Percentiles rank a stretch among this genome's conserved stretches.
Evolutionary conservation across 2,329 filamentous ascomycete species (phyloP).

Genomic region (Aspergillus floridensis): DNA sequence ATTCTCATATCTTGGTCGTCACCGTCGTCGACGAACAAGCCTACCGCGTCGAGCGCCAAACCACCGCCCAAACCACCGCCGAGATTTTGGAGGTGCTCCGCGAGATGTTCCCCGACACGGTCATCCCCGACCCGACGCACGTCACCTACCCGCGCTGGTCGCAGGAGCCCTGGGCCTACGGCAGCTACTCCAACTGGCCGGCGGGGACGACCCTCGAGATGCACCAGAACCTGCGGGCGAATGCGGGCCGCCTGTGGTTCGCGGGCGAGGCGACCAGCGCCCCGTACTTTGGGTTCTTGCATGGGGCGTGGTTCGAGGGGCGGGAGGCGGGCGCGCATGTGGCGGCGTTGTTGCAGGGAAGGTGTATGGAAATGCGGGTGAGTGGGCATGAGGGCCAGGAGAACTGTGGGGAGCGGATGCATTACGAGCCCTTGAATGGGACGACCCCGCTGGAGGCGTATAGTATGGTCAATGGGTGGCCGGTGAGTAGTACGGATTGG

Average conservation of each 20-base stretch:
- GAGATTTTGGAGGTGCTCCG: constrained; percentile 59
- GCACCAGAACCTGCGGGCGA: constrained; percentile 68
- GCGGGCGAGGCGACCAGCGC: constrained; percentile 64
- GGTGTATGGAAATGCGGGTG: constrained; percentile 15
- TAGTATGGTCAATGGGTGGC: constrained; percentile 30
- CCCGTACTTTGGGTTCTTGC: constrained; percentile 65
- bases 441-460: constrained; percentile 31
- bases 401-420: constrained; percentile 20
- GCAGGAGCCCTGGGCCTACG: constrained; percentile 51
- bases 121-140: constrained; percentile 58
- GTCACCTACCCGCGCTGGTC: constrained; percentile 64
- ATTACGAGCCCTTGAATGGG: constrained; percentile 31
- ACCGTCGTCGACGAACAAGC: constrained; percentile 59
- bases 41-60: constrained; percentile 59
- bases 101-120: constrained; percentile 58
- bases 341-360: constrained; percentile 24
- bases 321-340: constrained; percentile 42
- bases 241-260: constrained; percentile 60
- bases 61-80: constrained; percentile 55
- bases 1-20: constrained; percentile 64
- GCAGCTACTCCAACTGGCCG: constrained; percentile 69
- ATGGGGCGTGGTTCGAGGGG: constrained; percentile 61
- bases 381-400: constrained; percentile 1
- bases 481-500: constrained; percentile 25
- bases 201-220: constrained; percentile 60